phyloP scores from a whole-genome alignment of 2,329 filamentous ascomycete species.

The Fusarium sp. region DNA sequence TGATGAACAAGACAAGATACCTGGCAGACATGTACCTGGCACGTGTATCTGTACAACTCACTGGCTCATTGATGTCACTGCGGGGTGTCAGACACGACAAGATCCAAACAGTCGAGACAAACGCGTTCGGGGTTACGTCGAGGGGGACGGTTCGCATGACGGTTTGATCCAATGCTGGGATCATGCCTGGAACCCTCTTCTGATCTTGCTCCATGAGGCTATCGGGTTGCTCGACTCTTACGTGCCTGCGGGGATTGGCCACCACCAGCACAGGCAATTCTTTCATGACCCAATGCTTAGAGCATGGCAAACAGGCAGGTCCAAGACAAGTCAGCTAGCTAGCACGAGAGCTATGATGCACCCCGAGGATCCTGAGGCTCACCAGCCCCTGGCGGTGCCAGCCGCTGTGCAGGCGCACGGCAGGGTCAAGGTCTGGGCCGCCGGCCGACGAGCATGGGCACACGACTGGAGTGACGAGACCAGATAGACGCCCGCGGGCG shows the following conservation, averaged over 20 bases:
- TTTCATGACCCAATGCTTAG: neutral
- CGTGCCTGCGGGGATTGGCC: slow-evolving; percentile 4
- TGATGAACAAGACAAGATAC: slow-evolving; percentile 1
- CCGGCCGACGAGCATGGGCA: slow-evolving; percentile 8
- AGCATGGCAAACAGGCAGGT: neutral
- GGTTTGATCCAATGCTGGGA: slow-evolving; percentile 8
- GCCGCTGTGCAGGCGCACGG: slow-evolving; percentile 23
- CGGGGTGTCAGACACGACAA: neutral
- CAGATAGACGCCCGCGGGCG: slow-evolving; percentile 31
- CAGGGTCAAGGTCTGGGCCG: slow-evolving; percentile 5
- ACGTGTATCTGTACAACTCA: slow-evolving; percentile 12
- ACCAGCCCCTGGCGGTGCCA: slow-evolving; percentile 27
- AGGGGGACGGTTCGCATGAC: slow-evolving; percentile 6
- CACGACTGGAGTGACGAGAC: slow-evolving; percentile 29
- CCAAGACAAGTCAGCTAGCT: neutral
- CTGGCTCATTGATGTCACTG: slow-evolving; percentile 10
- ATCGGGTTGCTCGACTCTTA: neutral
- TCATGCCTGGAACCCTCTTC: slow-evolving; percentile 8
- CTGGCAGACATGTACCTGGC: neutral
- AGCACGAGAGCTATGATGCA: slow-evolving; percentile 5
- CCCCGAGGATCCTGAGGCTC: slow-evolving; percentile 25
- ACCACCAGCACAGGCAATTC: slow-evolving; percentile 10
- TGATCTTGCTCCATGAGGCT: slow-evolving; percentile 6
- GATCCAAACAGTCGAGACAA: neutral
- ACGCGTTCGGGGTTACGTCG: neutral